Conservation (phyloP, 2,329 filamentous ascomycete species). For the Colletotrichum chlorophyti region DNA sequence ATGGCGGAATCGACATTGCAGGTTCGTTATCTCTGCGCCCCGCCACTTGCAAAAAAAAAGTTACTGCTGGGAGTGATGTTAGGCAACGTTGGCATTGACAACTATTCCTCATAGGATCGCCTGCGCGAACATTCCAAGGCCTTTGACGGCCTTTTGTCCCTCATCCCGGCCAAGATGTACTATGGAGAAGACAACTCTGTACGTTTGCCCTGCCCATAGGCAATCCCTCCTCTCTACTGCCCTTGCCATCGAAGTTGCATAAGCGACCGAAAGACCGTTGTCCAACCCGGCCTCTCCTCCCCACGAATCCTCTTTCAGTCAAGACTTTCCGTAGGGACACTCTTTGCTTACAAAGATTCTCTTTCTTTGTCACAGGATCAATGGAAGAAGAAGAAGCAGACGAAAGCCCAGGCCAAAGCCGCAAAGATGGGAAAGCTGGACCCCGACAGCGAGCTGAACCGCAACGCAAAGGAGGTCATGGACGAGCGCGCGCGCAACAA, state of each 20-base stretch:
- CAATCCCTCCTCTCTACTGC: neutral
- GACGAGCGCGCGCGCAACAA: constrained; percentile 80
- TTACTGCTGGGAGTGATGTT: constrained; percentile 12
- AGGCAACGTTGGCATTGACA: constrained; percentile 10
- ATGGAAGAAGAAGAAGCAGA: constrained; percentile 96
- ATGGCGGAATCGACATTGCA: constrained; percentile 56
- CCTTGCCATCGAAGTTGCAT: neutral
- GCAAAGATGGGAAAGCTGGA: constrained; percentile 90
- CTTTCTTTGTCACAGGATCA: constrained; percentile 71
- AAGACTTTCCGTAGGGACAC: neutral
- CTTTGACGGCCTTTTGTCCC: constrained; percentile 84
- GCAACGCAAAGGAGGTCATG: constrained; percentile 89
- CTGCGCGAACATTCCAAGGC: constrained; percentile 64
- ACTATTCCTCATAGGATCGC: constrained; percentile 29
- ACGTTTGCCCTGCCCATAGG: constrained; percentile 48
- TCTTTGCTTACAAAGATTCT: neutral
- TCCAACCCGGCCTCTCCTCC: neutral
- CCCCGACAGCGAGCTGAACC: constrained; percentile 81
- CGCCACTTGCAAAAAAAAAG: constrained; percentile 18
- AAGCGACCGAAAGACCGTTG: neutral
- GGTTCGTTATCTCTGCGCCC: constrained; percentile 45
- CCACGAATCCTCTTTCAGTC: neutral
- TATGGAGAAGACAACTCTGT: constrained; percentile 86
- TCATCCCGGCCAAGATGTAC: constrained; percentile 91
- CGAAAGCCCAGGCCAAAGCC: constrained; percentile 83